Base-by-base conservation (phyloP, 1,284 basidiomycete species). In the Tetrapyrgos nigripes region DNA sequence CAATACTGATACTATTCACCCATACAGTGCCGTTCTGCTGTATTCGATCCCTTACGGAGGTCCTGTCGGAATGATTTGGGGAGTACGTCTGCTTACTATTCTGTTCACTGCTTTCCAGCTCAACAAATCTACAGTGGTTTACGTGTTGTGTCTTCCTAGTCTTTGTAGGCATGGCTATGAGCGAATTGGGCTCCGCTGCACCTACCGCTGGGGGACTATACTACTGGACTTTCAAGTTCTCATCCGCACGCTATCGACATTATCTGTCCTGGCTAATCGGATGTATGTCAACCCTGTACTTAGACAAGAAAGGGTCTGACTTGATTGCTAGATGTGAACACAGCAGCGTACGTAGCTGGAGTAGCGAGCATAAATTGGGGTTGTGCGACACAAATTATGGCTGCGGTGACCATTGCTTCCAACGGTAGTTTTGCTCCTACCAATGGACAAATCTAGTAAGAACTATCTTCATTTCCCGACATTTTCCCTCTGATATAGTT, bases 361-460 rank as follows among this genome's bases (percentile, higher is more conserved):
- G 4, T 58, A 9, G 31, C 52, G 17, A 53, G 50, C 17, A 50
- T 57, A 23, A 50, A 57, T 27, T 57, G 49, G 56, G 48, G 56
- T 17, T 57, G 56, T 31, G 55, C 56, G 17, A 51, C 49, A 11
- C 37, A 57, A 26, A 40, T 57, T 27, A 52, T 57, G 56, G 53
- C 44, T 35, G 53, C 35, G 0, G 83, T 77, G 1, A 84, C 76
- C 51, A 89, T 92, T 47, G 83, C 83, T 1, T 80, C 85, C 4
- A 75, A 79, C 27, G 77, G 77, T 45, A 72, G 64, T 2, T 91
- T 84, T 65, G 64, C 70, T n/a, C 72, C 85, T 1, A 89, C 87
- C 1, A 76, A 77, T 44, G 80, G 74, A 0, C 82, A 87, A 66
- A 83, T 79, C 33, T 91, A 81, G 89, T 90, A 69, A 57, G 84